Evolutionary conservation across 176 grass and related monocot species (phyloP).

Genomic region (Tillandsia fasciculata): DNA sequence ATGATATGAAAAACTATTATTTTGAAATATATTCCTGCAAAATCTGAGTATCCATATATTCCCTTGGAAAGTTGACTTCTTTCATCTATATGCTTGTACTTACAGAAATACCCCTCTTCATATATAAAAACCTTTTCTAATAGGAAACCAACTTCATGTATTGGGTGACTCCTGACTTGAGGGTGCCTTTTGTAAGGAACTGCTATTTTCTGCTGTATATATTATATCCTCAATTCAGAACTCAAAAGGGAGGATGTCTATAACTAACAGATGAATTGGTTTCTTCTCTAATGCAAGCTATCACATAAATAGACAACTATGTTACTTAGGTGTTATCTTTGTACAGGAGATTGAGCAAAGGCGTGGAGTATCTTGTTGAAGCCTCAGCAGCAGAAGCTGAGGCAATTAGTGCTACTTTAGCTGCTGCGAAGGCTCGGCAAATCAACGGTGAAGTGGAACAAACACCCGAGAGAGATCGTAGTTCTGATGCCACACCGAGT

Average conservation of each 20-base stretch:
- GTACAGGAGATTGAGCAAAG: conserved; percentile 78
- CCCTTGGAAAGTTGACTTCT: too few relatives aligned
- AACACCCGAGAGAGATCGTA: conserved; percentile 42
- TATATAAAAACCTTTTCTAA: too few relatives aligned
- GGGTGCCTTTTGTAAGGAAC: too few relatives aligned
- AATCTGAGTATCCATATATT: background rate
- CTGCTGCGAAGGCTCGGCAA: conserved; percentile 82
- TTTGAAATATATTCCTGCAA: background rate
- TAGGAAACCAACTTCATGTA: too few relatives aligned
- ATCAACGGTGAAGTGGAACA: conserved; percentile 68
- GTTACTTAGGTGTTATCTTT: conserved; percentile 1
- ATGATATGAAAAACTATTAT: background rate
- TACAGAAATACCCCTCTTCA: too few relatives aligned
- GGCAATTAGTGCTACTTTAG: conserved; percentile 85
- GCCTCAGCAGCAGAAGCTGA: conserved; percentile 85
- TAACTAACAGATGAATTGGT: too few relatives aligned
- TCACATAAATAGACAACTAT: background rate
- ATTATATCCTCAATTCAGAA: too few relatives aligned
- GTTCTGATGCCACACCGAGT: conserved; percentile 52
- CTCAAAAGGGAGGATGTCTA: too few relatives aligned
- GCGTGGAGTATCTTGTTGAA: conserved; percentile 84
- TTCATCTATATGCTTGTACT: too few relatives aligned
- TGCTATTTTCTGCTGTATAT: too few relatives aligned
- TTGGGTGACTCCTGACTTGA: too few relatives aligned
- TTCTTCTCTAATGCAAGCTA: background rate